Percentiles rank a stretch among this genome's conserved stretches.
These are phyloP conservation scores for Ganoderma lingzhi DNA, from an alignment of 1,284 basidiomycete genomes.

Conservation along the genomic window DNA sequence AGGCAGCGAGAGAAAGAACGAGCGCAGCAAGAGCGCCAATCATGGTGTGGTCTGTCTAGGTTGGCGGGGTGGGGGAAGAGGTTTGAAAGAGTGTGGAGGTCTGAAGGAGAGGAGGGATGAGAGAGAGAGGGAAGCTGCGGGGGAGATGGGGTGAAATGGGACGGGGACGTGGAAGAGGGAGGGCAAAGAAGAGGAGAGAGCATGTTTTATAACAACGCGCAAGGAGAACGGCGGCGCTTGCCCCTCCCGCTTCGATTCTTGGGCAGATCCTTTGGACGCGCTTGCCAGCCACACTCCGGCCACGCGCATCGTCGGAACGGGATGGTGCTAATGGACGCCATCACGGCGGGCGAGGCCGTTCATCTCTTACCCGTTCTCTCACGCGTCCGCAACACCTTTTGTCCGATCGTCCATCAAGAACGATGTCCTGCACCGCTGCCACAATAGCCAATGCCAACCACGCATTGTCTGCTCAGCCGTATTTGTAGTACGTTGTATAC, in stretches of 20 bases:
- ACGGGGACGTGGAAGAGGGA: neutral
- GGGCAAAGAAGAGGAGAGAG: neutral
- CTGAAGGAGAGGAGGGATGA: slow-evolving; percentile 20
- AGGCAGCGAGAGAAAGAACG: slow-evolving; percentile 29
- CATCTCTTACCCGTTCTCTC: slow-evolving; percentile 13
- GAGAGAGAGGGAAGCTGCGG: slow-evolving; percentile 13
- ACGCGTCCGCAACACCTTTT: slow-evolving; percentile 30
- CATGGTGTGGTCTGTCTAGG: slow-evolving; percentile 17
- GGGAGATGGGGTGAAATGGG: slow-evolving; percentile 12
- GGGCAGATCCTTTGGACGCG: neutral
- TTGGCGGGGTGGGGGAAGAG: neutral
- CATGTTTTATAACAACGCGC: slow-evolving; percentile 24
- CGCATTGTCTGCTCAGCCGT: slow-evolving; percentile 19
- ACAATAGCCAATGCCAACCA: slow-evolving; percentile 13
- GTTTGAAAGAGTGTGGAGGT: slow-evolving; percentile 5
- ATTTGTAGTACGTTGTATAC: neutral
- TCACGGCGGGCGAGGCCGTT: neutral
- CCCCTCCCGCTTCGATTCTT: neutral
- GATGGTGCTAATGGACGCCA: slow-evolving; percentile 1
- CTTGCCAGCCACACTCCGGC: slow-evolving; percentile 14
- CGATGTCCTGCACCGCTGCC: neutral
- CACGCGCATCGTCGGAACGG: slow-evolving; percentile 13
- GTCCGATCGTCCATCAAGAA: slow-evolving; percentile 18
- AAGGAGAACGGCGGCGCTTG: slow-evolving; percentile 6
- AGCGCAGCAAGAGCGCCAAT: slow-evolving; percentile 27